Base-by-base conservation (phyloP, 2,329 filamentous ascomycete species). In the Sphaerulina musiva region DNA sequence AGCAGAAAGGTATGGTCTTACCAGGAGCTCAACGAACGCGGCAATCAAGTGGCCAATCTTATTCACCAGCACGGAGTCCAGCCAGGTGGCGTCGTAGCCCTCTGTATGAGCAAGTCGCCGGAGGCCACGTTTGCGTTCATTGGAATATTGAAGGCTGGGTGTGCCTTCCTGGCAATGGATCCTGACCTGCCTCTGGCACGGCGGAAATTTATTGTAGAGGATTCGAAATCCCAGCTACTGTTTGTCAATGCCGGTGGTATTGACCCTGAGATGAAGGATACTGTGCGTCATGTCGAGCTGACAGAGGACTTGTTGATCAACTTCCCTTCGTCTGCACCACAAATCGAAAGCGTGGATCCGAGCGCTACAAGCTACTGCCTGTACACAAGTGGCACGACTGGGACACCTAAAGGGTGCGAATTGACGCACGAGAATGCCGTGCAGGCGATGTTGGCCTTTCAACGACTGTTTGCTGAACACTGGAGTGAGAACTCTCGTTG, bases 381-480 rank as follows among this genome's bases (percentile, higher is more conserved):
- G 1, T 95, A 95, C 68, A 95, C 89, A 0, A 92, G 87, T 3
- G 89, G 89, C 3, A 95, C 89, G 0, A 95, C 89, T 0, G 89
- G 89, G 2, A 87, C 83, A 0, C 89, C 90, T 0, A 95, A 95
- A 63, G 89, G 89, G 1, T 95, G 90, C 61, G 82, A 93, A 55
- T 83, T 96, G 45, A 95, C 87, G 0, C 91, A 96, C 64, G 83
- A 89, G 48, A 96, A 95, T 68, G 82, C 87, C 0, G 86, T 95
- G 0, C 91, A 96, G 68, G 89, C 89, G 26, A 89, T 96, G 82
- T 80, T 92, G 51, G 84, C 90, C 0, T 96, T 96, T 68, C 84
- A 89, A 63, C 75, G 83, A 31, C 77, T 96, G 0, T 95, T 96
- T 66, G 70, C 72, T 4, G 82, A 79, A 0, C 86, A 89, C 63